phyloP scores from a whole-genome alignment of 306 rosid genomes.

The Fragaria ananassa region DNA sequence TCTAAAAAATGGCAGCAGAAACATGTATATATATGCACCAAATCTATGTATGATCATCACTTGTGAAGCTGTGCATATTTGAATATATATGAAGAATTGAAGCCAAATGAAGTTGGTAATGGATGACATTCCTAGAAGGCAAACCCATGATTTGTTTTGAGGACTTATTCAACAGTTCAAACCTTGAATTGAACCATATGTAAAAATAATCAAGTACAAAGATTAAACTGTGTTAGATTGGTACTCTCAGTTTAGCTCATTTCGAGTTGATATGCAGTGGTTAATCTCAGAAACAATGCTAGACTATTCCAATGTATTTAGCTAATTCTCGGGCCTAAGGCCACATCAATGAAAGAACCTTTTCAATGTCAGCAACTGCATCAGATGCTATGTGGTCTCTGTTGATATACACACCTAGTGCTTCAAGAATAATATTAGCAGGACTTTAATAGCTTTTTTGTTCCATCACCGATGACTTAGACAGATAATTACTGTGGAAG shows the following conservation, averaged over 20 bases:
- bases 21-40: not conserved
- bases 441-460: not conserved
- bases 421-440: constrained; percentile 12
- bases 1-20: not conserved
- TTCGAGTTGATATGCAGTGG: not conserved
- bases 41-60: not conserved
- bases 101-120: not conserved
- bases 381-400: constrained; percentile 19
- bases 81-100: not conserved
- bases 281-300: not conserved
- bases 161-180: not conserved
- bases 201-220: not conserved
- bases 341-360: constrained; percentile 14
- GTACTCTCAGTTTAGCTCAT: not conserved
- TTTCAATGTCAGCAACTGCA: constrained; percentile 11
- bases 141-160: not conserved
- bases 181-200: not conserved
- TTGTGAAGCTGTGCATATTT: not conserved
- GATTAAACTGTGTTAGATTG: no score
- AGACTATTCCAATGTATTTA: not conserved
- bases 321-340: not conserved
- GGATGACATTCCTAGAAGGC: not conserved
- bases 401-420: not conserved
- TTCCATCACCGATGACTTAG: not conserved
- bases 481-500: not conserved